Conservation (phyloP, 176 grass and related monocot species). For the Triticum monococcum region DNA sequence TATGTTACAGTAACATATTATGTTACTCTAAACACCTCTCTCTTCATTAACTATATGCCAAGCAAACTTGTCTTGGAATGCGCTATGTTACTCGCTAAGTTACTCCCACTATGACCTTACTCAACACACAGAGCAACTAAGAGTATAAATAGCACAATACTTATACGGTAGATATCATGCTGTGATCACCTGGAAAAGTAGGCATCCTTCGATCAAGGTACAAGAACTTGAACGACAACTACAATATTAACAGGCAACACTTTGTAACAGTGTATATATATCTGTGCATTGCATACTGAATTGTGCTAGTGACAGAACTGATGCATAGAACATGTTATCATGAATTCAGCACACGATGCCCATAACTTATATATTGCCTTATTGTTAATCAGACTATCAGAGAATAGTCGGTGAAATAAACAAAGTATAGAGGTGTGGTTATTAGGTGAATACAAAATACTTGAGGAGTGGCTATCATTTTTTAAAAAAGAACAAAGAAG, state of each 20-base stretch:
- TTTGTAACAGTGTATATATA: neutral
- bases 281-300: neutral
- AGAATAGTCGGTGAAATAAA: neutral
- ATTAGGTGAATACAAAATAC: neutral
- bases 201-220: neutral
- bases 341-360: neutral
- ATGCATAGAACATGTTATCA: neutral
- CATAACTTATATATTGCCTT: neutral
- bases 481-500: neutral
- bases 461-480: neutral
- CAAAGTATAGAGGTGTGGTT: neutral
- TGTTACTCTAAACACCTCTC: too few relatives aligned
- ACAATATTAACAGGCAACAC: neutral
- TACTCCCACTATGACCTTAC: too few relatives aligned
- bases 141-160: neutral
- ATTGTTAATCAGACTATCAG: neutral
- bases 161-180: neutral
- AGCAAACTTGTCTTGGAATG: too few relatives aligned
- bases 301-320: neutral
- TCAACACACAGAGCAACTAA: neutral
- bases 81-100: too few relatives aligned
- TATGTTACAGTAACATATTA: too few relatives aligned
- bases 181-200: neutral
- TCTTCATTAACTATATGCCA: too few relatives aligned
- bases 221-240: neutral